Conservation (phyloP, 306 rosid genomes). For the Medicago arabica region DNA sequence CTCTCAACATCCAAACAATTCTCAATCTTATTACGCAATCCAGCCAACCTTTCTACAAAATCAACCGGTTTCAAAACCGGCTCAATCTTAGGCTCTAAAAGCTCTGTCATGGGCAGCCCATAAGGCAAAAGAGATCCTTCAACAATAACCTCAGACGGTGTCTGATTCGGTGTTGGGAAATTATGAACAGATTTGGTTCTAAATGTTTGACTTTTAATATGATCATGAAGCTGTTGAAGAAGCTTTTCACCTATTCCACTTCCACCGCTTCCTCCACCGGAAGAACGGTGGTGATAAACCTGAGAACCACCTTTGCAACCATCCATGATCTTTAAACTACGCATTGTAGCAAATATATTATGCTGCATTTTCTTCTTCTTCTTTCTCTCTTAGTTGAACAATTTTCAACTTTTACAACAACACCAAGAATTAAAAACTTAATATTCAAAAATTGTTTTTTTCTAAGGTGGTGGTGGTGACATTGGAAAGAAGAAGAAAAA, state of each 20-base stretch:
- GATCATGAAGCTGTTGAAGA: constrained; percentile 63
- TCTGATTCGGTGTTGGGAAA: constrained; percentile 42
- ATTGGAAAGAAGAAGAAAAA: constrained; percentile 11
- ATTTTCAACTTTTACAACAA: constrained; percentile 9
- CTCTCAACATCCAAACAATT: constrained; percentile 59
- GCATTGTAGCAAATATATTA: constrained; percentile 71
- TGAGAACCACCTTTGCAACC: constrained; percentile 84
- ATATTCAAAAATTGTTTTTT: not conserved
- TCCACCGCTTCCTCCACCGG: constrained; percentile 39
- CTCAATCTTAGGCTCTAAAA: constrained; percentile 70
- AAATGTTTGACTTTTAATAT: constrained; percentile 50
- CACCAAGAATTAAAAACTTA: not conserved
- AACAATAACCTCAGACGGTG: constrained; percentile 35
- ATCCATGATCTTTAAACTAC: constrained; percentile 82
- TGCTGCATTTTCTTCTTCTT: constrained; percentile 66
- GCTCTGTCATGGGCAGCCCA: constrained; percentile 69
- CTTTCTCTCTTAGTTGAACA: not conserved
- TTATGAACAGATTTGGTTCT: constrained; percentile 52
- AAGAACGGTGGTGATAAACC: constrained; percentile 55
- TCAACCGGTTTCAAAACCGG: constrained; percentile 58
- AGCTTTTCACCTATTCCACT: constrained; percentile 64
- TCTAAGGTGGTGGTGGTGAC: constrained; percentile 38
- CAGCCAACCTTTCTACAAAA: constrained; percentile 55
- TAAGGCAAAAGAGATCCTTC: constrained; percentile 64
- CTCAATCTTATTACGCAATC: constrained; percentile 52